Percentiles rank a stretch among this genome's conserved stretches.
Evolutionary conservation across 495 filamentous ascomycete genomes (phyloP).

Genomic region (Bombardia bombarda): DNA sequence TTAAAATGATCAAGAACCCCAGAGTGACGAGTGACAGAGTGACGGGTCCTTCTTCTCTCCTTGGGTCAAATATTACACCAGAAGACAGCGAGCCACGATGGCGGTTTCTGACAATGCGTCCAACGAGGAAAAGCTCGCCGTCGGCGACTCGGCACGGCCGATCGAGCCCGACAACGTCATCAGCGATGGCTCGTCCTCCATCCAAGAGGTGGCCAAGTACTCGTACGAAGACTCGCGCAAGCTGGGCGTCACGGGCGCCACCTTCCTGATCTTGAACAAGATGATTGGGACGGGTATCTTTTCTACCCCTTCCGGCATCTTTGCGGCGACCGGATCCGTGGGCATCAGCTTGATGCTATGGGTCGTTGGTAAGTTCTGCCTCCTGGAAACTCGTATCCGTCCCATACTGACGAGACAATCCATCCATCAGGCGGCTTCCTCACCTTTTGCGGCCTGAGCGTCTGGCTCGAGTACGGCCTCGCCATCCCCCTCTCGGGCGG

Average conservation of each 20-base stretch:
- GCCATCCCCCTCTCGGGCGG: slow-evolving; percentile 45
- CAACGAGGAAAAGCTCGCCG: not conserved
- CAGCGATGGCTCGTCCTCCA: not conserved
- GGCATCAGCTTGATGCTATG: slow-evolving; percentile 32
- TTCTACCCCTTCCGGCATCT: slow-evolving; percentile 36
- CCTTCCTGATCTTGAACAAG: slow-evolving; percentile 50
- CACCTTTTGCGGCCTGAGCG: slow-evolving; percentile 14
- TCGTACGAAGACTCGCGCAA: slow-evolving; percentile 39
- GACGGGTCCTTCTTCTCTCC: not conserved
- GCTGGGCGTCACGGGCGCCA: slow-evolving; percentile 43
- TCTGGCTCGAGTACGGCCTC: slow-evolving; percentile 39
- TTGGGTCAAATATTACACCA: not conserved
- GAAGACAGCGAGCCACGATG: not conserved
- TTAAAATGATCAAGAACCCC: not conserved
- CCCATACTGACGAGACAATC: not conserved
- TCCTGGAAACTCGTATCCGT: not conserved
- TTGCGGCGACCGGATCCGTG: slow-evolving; percentile 34
- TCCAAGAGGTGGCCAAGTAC: slow-evolving; percentile 22
- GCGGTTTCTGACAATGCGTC: not conserved
- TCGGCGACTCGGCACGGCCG: not conserved
- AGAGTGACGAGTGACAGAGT: not conserved
- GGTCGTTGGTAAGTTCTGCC: slow-evolving; percentile 24
- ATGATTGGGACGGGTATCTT: slow-evolving; percentile 51
- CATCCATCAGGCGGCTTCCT: slow-evolving; percentile 8
- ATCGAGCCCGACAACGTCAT: not conserved